A percentile compares a stretch with the other conserved stretches of the same genome.
These are phyloP conservation scores for Paraleonurus japonicus DNA, from an alignment of 257 asterid species.

Conservation along the genomic window DNA sequence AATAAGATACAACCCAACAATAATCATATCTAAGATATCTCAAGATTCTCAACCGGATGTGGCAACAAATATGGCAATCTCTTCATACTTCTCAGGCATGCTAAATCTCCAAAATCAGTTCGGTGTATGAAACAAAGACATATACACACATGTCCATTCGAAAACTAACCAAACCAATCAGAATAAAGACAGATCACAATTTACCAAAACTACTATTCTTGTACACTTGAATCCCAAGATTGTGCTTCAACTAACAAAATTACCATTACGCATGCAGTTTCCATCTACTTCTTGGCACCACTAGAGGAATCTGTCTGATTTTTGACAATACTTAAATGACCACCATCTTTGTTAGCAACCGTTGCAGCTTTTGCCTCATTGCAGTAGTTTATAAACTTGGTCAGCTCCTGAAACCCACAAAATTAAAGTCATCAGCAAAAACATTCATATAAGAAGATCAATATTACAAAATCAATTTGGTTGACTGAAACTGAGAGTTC, in stretches of 20 bases:
- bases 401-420: conserved; percentile 40
- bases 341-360: conserved; percentile 87
- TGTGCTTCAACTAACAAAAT: conserved; percentile 7
- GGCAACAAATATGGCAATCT: not conserved
- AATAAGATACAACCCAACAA: not conserved
- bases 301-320: conserved; percentile 40
- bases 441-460: not conserved
- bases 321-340: conserved; percentile 72
- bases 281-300: conserved; percentile 51
- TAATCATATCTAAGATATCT: not conserved
- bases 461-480: not conserved
- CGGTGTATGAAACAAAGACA: not conserved
- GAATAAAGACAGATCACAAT: not conserved
- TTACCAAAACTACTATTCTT: not conserved
- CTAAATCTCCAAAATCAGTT: not conserved
- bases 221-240: conserved; percentile 19
- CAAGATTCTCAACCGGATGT: too few relatives aligned
- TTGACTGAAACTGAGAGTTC: not conserved
- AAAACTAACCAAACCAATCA: not conserved
- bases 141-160: not conserved
- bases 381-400: conserved; percentile 49
- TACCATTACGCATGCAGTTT: not conserved
- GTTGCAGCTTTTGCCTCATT: conserved; percentile 70
- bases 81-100: not conserved
- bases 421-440: not conserved